These are phyloP conservation scores for Cicer arietinum DNA, from an alignment of 306 rosid species.

Conservation along the genomic window DNA sequence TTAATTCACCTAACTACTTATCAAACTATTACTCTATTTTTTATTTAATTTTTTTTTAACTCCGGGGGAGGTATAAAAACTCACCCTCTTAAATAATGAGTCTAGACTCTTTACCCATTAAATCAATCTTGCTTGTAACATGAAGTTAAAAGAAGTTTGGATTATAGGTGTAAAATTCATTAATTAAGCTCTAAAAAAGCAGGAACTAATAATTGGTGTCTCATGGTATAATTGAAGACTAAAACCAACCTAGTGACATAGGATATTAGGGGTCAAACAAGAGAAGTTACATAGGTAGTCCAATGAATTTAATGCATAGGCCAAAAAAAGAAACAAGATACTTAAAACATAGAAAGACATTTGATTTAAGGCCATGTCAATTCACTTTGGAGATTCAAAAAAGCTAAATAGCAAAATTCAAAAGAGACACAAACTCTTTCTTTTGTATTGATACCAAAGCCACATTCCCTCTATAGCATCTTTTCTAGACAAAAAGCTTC, in stretches of 20 bases:
- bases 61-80: too few species aligned
- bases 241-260: constrained; percentile 41
- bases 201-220: constrained; percentile 39
- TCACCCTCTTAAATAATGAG: too few species aligned
- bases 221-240: constrained; percentile 42
- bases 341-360: constrained; percentile 34
- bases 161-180: background rate
- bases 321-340: constrained; percentile 37
- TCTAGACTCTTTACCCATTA: too few species aligned
- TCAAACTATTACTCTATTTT: too few species aligned
- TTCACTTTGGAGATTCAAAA: constrained; percentile 41
- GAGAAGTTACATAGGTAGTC: constrained; percentile 33
- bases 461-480: constrained; percentile 40
- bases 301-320: constrained; percentile 35
- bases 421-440: constrained; percentile 29
- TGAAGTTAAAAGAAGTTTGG: background rate
- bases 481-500: constrained; percentile 38
- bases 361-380: constrained; percentile 29
- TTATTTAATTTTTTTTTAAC: too few species aligned
- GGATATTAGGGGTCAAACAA: constrained; percentile 45
- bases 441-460: constrained; percentile 36
- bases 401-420: constrained; percentile 41
- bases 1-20: too few species aligned
- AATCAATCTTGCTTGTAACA: too few species aligned
- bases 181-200: constrained; percentile 8